phyloP scores from a whole-genome alignment of 768 basidiomycete genomes.

The Macrocybe gigantea region DNA sequence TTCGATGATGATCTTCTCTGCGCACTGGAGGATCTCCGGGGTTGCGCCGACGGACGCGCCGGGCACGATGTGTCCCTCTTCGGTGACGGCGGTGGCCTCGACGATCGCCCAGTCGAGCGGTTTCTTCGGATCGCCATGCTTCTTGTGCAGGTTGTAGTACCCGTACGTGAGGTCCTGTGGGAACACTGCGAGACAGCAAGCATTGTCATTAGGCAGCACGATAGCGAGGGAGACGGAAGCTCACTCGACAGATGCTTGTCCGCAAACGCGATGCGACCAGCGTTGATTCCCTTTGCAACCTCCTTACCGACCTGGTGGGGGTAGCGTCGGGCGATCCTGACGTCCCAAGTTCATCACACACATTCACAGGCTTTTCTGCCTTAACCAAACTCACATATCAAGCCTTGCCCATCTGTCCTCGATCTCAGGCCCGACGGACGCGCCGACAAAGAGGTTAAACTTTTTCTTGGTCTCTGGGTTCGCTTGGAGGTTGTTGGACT shows the following conservation, averaged over 20 bases:
- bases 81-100: conserved; percentile 43
- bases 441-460: conserved; percentile 45
- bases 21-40: conserved; percentile 41
- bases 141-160: conserved; percentile 38
- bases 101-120: conserved; percentile 45
- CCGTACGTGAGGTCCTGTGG: conserved; percentile 44
- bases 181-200: conserved; percentile 28
- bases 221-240: conserved; percentile 4
- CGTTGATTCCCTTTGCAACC: conserved; percentile 42
- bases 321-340: conserved; percentile 36
- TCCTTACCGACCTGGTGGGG: conserved; percentile 48
- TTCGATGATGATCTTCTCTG: conserved; percentile 45
- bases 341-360: neutral
- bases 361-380: too few species aligned
- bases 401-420: conserved; percentile 42
- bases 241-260: conserved; percentile 46
- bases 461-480: conserved; percentile 35
- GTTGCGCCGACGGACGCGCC: conserved; percentile 43
- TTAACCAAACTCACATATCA: conserved; percentile 30
- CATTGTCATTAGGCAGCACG: neutral
- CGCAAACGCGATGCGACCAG: conserved; percentile 38
- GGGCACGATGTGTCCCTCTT: conserved; percentile 41
- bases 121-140: conserved; percentile 36
- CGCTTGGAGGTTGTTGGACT: conserved; percentile 37
- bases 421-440: conserved; percentile 41